A percentile compares a stretch with the other conserved stretches of the same genome.
Evolutionary conservation across 257 asterid genomes (phyloP).

Genomic region (Paulownia fortunei): DNA sequence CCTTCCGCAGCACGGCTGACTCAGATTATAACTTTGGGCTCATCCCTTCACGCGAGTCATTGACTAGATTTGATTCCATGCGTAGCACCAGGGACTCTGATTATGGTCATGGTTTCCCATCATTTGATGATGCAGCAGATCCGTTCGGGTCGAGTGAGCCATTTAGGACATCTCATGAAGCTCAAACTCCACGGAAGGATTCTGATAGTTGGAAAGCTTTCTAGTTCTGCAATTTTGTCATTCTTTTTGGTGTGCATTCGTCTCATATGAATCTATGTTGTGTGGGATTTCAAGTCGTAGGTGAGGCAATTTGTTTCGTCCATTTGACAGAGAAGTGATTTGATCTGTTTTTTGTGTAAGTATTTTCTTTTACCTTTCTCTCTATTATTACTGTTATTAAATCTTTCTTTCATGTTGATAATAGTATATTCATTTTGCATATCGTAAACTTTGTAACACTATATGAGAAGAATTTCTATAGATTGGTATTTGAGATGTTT

Average conservation of each 20-base stretch:
- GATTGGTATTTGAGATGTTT: conserved; percentile 27
- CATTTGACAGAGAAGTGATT: conserved; percentile 27
- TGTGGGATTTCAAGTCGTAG: conserved; percentile 31
- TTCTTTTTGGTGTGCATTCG: conserved; percentile 26
- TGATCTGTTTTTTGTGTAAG: conserved; percentile 25
- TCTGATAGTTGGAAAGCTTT: conserved; percentile 89
- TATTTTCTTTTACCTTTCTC: conserved; percentile 11
- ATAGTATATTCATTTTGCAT: conserved; percentile 39
- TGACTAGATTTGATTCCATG: conserved; percentile 68
- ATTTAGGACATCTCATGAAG: conserved; percentile 66
- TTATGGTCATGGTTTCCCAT: conserved; percentile 64
- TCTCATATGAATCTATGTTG: conserved; percentile 28
- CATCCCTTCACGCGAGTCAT: conserved; percentile 42
- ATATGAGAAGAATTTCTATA: conserved; percentile 19
- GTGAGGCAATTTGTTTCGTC: conserved; percentile 28
- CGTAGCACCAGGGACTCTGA: conserved; percentile 70
- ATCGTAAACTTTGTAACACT: conserved; percentile 43
- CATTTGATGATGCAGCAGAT: conserved; percentile 75
- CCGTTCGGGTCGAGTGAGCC: conserved; percentile 75
- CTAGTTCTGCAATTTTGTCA: conserved; percentile 39
- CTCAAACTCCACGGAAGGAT: conserved; percentile 72
- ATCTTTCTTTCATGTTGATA: conserved; percentile 35
- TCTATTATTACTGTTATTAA: conserved; percentile 11
- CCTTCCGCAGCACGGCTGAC: conserved; percentile 83
- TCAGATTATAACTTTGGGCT: conserved; percentile 67